A percentile compares a stretch with the other conserved stretches of the same genome.
Conservation (phyloP, 768 basidiomycete genomes). For the Pisolithus orientalis region DNA sequence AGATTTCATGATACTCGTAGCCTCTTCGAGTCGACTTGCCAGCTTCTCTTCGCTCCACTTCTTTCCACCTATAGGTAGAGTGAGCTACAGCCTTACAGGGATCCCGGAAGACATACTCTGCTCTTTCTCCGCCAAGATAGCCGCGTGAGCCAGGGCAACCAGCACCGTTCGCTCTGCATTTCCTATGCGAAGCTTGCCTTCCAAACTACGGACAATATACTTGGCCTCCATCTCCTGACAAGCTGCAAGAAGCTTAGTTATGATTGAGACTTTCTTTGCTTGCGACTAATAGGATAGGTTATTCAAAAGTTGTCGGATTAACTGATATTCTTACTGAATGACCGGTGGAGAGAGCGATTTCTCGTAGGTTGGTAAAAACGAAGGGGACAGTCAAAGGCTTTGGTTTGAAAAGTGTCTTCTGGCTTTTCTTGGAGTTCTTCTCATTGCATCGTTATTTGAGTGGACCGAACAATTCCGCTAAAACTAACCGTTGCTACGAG, state of each 20-base stretch:
- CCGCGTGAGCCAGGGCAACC: conserved; percentile 89
- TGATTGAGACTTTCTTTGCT: conserved; percentile 90
- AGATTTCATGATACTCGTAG: conserved; percentile 69
- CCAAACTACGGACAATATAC: conserved; percentile 90
- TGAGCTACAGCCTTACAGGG: neutral
- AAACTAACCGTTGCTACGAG: conserved; percentile 84
- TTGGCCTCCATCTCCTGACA: conserved; percentile 93
- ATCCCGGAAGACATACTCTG: conserved; percentile 31
- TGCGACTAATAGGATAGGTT: conserved; percentile 57
- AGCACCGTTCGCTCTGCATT: conserved; percentile 96
- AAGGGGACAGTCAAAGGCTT: conserved; percentile 83
- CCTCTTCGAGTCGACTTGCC: conserved; percentile 66
- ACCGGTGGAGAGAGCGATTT: conserved; percentile 83
- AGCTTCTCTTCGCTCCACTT: conserved; percentile 73
- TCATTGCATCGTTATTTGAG: neutral
- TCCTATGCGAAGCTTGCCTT: conserved; percentile 95
- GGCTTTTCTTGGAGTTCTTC: conserved; percentile 88
- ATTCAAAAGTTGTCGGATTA: conserved; percentile 1
- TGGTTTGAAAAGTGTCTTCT: conserved; percentile 91
- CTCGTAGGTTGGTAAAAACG: conserved; percentile 85
- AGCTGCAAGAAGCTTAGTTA: conserved; percentile 88
- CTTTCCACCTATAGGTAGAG: conserved; percentile 49
- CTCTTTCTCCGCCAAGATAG: conserved; percentile 76
- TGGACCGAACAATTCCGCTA: neutral
- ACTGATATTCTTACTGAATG: conserved; percentile 53